These are phyloP conservation scores for Pythium brassicae DNA, from an alignment of 352 stramenopile species.

Conservation along the genomic window DNA sequence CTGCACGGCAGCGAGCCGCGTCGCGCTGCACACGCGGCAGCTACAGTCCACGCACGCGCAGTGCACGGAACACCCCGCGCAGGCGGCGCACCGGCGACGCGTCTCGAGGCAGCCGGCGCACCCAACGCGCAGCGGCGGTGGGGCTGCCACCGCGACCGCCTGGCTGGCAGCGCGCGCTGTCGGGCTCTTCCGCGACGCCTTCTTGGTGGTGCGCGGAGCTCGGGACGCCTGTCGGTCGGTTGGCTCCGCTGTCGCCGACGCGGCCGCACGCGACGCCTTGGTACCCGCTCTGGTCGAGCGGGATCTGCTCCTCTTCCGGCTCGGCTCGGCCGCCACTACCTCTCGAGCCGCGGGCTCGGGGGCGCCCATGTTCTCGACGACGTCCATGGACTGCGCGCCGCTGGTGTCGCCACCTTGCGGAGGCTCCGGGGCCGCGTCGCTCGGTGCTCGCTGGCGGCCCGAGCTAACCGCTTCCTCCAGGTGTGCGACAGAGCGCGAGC, in stretches of 20 bases:
- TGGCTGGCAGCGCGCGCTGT: conserved; percentile 4
- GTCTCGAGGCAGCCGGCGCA: conserved; percentile 61
- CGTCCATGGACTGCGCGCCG: conserved; percentile 1
- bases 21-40: conserved; percentile 73
- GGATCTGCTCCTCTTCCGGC: not conserved
- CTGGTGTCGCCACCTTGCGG: not conserved
- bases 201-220: not conserved
- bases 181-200: conserved; percentile 4
- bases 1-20: conserved; percentile 43
- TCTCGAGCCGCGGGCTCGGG: not conserved
- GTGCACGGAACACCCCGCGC: conserved; percentile 60
- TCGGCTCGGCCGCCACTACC: not conserved
- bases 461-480: not conserved
- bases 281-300: not conserved
- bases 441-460: too few relatives aligned
- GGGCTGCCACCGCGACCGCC: not conserved
- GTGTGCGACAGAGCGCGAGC: conserved; percentile 8
- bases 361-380: not conserved
- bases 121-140: conserved; percentile 46
- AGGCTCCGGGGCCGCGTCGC: not conserved
- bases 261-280: not conserved
- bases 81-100: conserved; percentile 56
- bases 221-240: not conserved
- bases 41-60: conserved; percentile 66
- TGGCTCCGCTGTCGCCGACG: not conserved